Evolutionary conservation across 768 basidiomycete species (phyloP), one percentile per base, ranked within the genome.

Genomic region (Tricholomella constricta): DNA sequence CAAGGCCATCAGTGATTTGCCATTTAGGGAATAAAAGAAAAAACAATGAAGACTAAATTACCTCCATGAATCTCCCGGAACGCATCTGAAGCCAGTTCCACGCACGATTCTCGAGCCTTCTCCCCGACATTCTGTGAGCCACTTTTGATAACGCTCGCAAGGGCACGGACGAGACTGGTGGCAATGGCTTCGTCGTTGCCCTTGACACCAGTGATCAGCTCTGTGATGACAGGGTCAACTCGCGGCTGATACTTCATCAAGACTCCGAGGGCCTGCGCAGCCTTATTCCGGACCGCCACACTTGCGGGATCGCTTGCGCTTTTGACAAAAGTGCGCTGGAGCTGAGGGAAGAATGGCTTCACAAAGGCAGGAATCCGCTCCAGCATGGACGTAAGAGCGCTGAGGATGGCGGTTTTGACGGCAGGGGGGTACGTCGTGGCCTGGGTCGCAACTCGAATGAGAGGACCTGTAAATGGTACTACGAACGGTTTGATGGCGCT

Each of bases 301-400:
- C 90, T 92, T 2, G 87, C 78, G 7, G 87, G 69, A 66, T 98
- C 95, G 51, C 88, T 83, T 2, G 89, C 80, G 38, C 93, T 90
- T 73, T 98, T 98, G 66, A 97, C 89, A 63, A 98, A 98, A 0
- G 94, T 98, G 29, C 95, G 84, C 63, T 98, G 96, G 29, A 98
- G 73, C 63, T 98, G 97, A 2, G 96, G 97, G 81, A 98, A 98
- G 86, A 98, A 98, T 2, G 96, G 96, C 68, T 91, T 92, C 61
- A 98, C 93, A 60, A 96, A 91, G 3, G 79, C 75, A 0, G 95
- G 94, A 20, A 97, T 94, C 40, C 83, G 80, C 57, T 86, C 84
- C 37, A 98, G 77, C 84, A 98, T 91, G 19, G 86, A 83, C 0
- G 86, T 83, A 45, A 99, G 80, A 5, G 95, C 91, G 29, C 81